These are phyloP conservation scores for Pseudotsuga menziesii DNA, from an alignment of 75 land plant genomes.

Conservation along the genomic window DNA sequence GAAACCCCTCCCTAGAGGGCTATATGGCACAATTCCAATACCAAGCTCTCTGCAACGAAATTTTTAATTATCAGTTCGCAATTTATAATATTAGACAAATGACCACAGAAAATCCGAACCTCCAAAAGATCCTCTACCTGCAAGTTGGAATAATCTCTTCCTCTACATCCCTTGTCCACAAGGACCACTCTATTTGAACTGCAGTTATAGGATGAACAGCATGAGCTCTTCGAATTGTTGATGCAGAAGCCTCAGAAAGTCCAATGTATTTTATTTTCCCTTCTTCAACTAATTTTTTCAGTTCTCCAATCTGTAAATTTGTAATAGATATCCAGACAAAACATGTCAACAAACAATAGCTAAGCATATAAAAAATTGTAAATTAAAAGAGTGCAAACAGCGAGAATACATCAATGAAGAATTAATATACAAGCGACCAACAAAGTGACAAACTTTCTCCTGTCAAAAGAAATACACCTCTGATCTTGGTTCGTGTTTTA, in stretches of 20 bases:
- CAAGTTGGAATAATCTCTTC: conserved; percentile 51
- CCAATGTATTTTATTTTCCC: conserved; percentile 54
- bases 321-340: neutral
- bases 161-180: conserved; percentile 55
- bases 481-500: too few relatives aligned
- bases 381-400: too few relatives aligned
- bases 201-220: conserved; percentile 68
- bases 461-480: too few relatives aligned
- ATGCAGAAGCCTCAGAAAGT: conserved; percentile 47
- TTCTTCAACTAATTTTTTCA: conserved; percentile 54
- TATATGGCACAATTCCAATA: conserved; percentile 58
- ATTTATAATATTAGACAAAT: too few relatives aligned
- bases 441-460: too few relatives aligned
- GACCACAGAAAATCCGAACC: too few relatives aligned
- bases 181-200: conserved; percentile 56
- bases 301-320: conserved; percentile 19
- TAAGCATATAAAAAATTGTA: neutral
- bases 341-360: neutral
- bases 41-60: conserved; percentile 50
- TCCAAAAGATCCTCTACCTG: conserved; percentile 23
- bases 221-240: conserved; percentile 51
- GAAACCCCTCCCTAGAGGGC: conserved; percentile 59
- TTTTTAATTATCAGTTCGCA: too few relatives aligned
- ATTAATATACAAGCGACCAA: too few relatives aligned
- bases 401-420: too few relatives aligned